These are phyloP conservation scores for Cladophialophora exuberans DNA, from an alignment of 2,329 filamentous ascomycete species.

Conservation along the genomic window DNA sequence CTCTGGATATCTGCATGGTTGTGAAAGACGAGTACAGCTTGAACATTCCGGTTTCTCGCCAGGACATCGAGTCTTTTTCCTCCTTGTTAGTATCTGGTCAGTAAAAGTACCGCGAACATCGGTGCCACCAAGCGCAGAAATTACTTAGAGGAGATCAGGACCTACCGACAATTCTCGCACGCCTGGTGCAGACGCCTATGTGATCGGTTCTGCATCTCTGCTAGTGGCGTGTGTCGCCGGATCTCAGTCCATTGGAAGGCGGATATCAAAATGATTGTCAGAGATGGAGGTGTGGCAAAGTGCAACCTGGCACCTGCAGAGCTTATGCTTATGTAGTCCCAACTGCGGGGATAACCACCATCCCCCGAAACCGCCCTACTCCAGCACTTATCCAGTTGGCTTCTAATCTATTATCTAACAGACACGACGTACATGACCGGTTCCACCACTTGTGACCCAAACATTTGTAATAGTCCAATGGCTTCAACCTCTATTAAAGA, in stretches of 20 bases:
- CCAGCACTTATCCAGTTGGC: no score
- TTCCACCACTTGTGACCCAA: no score
- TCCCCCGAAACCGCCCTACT: no score
- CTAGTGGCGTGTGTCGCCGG: background rate
- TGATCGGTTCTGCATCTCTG: background rate
- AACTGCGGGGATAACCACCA: no score
- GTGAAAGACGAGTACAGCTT: constrained; percentile 28
- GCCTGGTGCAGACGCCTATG: constrained; percentile 18
- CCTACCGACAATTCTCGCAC: constrained; percentile 22
- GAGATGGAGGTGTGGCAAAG: no score
- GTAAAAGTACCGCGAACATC: background rate
- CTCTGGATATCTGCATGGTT: constrained; percentile 24
- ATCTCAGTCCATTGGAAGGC: background rate
- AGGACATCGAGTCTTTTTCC: constrained; percentile 33
- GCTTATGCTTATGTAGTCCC: no score
- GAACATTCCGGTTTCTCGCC: constrained; percentile 31
- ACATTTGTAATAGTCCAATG: no score
- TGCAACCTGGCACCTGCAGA: no score
- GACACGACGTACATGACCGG: no score
- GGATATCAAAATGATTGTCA: no score
- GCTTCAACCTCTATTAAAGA: background rate
- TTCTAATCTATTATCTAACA: no score
- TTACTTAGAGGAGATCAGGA: background rate
- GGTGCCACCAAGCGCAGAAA: no score
- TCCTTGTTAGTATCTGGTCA: constrained; percentile 16